phyloP scores from a whole-genome alignment of 2,329 filamentous ascomycete species.

The Xylaria multiplex region DNA sequence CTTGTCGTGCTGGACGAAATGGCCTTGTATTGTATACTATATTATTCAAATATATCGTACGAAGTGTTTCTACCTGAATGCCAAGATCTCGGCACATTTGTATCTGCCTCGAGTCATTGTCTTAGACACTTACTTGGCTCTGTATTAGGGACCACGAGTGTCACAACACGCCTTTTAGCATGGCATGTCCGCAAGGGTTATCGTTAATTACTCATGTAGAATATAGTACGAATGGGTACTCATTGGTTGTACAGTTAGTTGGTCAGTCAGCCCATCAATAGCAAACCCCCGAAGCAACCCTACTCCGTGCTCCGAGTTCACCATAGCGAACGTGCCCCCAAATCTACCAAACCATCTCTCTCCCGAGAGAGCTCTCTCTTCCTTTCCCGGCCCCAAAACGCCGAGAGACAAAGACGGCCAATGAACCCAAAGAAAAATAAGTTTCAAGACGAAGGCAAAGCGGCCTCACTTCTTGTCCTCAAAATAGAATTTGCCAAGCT shows the following conservation, averaged over 20 bases:
- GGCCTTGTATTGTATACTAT: background rate
- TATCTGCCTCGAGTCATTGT: background rate
- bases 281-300: conserved; percentile 6
- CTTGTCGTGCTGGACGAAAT: background rate
- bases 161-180: background rate
- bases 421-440: background rate
- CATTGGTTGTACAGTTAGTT: conserved; percentile 13
- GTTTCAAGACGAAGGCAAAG: background rate
- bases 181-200: background rate
- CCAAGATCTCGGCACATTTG: background rate
- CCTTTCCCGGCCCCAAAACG: conserved; percentile 14
- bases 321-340: conserved; percentile 24
- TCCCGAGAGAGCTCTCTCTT: background rate
- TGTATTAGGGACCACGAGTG: background rate
- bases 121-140: background rate
- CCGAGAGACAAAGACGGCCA: background rate
- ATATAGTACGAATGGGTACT: background rate
- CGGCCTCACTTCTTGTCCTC: conserved; percentile 57
- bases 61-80: background rate
- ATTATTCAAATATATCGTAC: background rate
- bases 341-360: conserved; percentile 6
- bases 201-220: conserved; percentile 4
- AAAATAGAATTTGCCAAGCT: conserved; percentile 69
- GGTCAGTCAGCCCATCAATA: background rate
- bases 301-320: conserved; percentile 31